These are phyloP conservation scores for Lodderomyces theae DNA, from an alignment of 1,139 yeast genomes.

Conservation along the genomic window DNA sequence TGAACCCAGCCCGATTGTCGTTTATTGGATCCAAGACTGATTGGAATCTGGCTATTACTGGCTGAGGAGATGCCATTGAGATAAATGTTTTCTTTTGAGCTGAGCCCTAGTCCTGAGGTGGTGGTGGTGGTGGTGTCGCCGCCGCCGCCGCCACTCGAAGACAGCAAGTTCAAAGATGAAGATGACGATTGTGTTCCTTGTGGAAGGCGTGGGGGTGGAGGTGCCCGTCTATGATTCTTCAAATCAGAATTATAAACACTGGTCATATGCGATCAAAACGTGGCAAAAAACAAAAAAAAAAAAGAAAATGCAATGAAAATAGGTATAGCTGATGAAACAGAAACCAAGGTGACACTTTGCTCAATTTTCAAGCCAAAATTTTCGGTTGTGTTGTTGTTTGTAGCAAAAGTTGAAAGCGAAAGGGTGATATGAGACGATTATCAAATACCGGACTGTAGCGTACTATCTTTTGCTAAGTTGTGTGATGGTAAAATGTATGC, in stretches of 20 bases:
- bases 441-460: too few species aligned
- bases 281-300: background rate
- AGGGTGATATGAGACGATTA: too few species aligned
- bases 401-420: too few species aligned
- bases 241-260: conserved; percentile 48
- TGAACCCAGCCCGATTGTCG: conserved; percentile 78
- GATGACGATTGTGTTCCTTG: conserved; percentile 5
- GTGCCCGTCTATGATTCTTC: conserved; percentile 46
- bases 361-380: too few species aligned
- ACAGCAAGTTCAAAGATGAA: background rate
- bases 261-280: conserved; percentile 38
- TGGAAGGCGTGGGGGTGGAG: conserved; percentile 35
- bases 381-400: too few species aligned
- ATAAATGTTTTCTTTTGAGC: background rate
- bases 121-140: too few species aligned
- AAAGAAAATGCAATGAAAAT: background rate
- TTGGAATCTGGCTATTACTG: conserved; percentile 8
- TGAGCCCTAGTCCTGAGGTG: background rate
- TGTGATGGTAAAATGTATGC: too few species aligned
- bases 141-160: too few species aligned
- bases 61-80: conserved; percentile 3
- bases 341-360: too few species aligned
- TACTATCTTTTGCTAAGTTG: too few species aligned
- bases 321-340: too few species aligned
- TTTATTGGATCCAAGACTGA: conserved; percentile 27